These are phyloP conservation scores for Penicillium turbatum DNA, from an alignment of 495 filamentous ascomycete species.

Conservation along the genomic window DNA sequence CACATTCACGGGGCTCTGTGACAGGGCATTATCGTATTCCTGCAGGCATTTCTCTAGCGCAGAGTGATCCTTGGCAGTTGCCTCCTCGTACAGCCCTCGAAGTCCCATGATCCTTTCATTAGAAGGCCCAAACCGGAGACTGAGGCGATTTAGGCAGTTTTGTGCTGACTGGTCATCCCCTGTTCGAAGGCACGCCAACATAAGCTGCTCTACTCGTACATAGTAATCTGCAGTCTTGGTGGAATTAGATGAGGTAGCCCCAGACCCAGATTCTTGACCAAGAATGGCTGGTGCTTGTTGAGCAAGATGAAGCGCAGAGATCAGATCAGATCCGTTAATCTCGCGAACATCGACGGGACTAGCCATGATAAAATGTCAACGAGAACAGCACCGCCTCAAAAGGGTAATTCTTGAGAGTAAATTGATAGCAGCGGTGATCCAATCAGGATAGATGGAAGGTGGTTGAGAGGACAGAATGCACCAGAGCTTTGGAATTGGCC, in stretches of 20 bases:
- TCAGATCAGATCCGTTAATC: slow-evolving; percentile 35
- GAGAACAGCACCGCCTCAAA: neutral
- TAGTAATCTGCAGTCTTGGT: slow-evolving; percentile 71
- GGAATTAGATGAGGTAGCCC: slow-evolving; percentile 37
- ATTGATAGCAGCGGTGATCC: neutral
- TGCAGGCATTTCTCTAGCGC: slow-evolving; percentile 64
- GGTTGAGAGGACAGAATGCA: neutral
- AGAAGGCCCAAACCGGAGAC: slow-evolving; percentile 69
- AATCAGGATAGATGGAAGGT: neutral
- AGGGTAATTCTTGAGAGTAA: neutral
- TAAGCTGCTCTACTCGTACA: slow-evolving; percentile 76
- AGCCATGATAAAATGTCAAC: slow-evolving; percentile 13
- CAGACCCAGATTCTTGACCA: slow-evolving; percentile 42
- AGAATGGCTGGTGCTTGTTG: slow-evolving; percentile 74
- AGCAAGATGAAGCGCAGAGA: slow-evolving; percentile 62
- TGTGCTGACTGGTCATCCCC: slow-evolving; percentile 76
- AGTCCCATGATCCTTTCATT: slow-evolving; percentile 84
- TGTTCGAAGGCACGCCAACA: slow-evolving; percentile 79
- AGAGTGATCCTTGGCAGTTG: slow-evolving; percentile 59
- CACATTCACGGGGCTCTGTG: slow-evolving; percentile 73
- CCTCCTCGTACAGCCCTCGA: slow-evolving; percentile 79
- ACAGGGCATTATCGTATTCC: slow-evolving; percentile 71
- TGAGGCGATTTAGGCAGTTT: slow-evolving; percentile 66
- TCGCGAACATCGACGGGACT: slow-evolving; percentile 10
- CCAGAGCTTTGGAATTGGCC: slow-evolving; percentile 4